phyloP scores from a whole-genome alignment of 108 stramenopile species.

The Stephanodiscus minutulus region DNA sequence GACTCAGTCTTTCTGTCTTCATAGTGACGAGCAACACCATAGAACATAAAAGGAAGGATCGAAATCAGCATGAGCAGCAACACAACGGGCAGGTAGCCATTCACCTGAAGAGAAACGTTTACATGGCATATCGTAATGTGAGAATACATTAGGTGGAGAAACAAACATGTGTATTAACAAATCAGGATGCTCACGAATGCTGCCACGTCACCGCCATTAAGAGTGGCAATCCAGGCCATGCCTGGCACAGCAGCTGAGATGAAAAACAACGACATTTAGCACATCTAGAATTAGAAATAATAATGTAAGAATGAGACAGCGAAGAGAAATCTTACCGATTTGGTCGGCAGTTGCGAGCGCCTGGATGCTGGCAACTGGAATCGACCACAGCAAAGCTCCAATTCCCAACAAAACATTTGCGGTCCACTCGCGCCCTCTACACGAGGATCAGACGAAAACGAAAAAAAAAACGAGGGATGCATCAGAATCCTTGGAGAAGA shows the following conservation, averaged over 20 bases:
- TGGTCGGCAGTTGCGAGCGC: slow-evolving; percentile 77
- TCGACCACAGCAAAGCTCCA: slow-evolving; percentile 85
- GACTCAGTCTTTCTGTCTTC: slow-evolving; percentile 79
- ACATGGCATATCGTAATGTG: slow-evolving; percentile 2
- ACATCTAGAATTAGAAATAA: not conserved
- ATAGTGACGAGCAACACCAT: slow-evolving; percentile 72
- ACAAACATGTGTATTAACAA: not conserved
- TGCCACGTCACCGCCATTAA: slow-evolving; percentile 59
- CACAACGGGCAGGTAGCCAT: slow-evolving; percentile 91
- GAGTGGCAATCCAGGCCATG: slow-evolving; percentile 40
- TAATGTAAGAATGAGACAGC: not conserved
- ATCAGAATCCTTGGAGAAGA: not conserved
- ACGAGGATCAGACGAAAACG: slow-evolving; percentile 3
- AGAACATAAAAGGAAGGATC: slow-evolving; percentile 79
- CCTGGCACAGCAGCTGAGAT: slow-evolving; percentile 42
- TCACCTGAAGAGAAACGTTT: slow-evolving; percentile 43
- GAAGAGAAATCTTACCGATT: slow-evolving; percentile 18
- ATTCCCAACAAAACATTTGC: slow-evolving; percentile 70
- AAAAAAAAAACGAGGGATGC: not conserved
- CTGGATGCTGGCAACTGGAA: slow-evolving; percentile 85
- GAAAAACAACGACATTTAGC: not conserved
- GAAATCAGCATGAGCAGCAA: slow-evolving; percentile 74
- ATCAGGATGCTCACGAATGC: slow-evolving; percentile 43
- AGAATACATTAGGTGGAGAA: not conserved
- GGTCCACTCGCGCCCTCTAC: slow-evolving; percentile 58